Base-by-base conservation (phyloP, 2,329 filamentous ascomycete genomes). In the Leptographium flavum region DNA sequence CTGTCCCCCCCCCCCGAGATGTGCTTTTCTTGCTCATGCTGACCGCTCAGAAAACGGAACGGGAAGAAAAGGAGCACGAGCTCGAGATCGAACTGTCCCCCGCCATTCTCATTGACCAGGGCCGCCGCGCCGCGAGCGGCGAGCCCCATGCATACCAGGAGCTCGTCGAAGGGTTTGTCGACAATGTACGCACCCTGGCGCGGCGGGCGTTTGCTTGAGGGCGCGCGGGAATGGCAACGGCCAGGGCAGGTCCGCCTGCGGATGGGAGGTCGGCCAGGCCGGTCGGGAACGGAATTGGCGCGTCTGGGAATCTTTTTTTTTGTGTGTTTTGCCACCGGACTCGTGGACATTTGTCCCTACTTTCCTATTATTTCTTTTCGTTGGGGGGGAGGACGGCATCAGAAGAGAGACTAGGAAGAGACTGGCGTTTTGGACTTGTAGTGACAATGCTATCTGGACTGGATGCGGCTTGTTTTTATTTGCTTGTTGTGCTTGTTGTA, bases 41-140 rank as follows among this genome's bases (percentile, higher is more conserved):
- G 15, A 39, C 23, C 53, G 5, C 19, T 19, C 55, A 70, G 60
- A 64, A 63, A 27, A 54, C 61, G 21, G 58, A 63, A 11, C 64
- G 63, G 25, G 48, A 56, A 1, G 69, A 73, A 46, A 86, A 85
- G 53, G 81, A 83, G 51, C 84, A 90, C 56, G 86, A 93, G 62
- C 70, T 92, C 7, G 86, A 93, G 57, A 72, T 93, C 40, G 86
- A 92, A 58, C 60, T 92, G 14, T 69, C 76, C n/a, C 69, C 81
- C 0, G 63, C 61, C 5, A 66, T 71, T n/a, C 59, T 90, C 14
- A 63, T 83, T 39, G 72, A 81, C 11, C 81, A 88, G 52, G 81
- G 81, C 7, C 64, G 66, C 31, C 68, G 70, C 46, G 71, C 76
- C 22, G 64, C 70, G 53, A 60, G 59, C 5, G 65, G 66, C 2